These are phyloP conservation scores for Talaromyces trachyspermus DNA, from an alignment of 495 filamentous ascomycete genomes.

Conservation along the genomic window DNA sequence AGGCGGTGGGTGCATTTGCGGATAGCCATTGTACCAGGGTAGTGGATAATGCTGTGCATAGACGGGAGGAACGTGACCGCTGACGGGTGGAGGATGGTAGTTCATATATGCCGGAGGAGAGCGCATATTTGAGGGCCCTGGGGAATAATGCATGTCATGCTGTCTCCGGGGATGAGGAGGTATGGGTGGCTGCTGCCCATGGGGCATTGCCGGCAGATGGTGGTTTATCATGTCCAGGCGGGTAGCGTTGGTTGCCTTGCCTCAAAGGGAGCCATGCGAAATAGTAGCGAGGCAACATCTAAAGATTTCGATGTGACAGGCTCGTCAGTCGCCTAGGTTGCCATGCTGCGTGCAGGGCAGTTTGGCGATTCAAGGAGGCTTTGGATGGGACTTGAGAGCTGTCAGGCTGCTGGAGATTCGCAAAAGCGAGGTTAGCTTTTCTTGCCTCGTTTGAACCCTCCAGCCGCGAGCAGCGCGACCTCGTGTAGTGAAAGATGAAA, in stretches of 20 bases:
- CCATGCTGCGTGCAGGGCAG: slow-evolving; percentile 5
- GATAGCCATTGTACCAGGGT: slow-evolving; percentile 41
- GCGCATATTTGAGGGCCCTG: slow-evolving; percentile 39
- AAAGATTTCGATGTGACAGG: neutral
- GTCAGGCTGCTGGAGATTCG: neutral
- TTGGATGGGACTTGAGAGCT: neutral
- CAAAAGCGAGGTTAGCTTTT: slow-evolving; percentile 7
- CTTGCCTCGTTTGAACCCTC: neutral
- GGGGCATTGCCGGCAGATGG: slow-evolving; percentile 45
- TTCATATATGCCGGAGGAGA: slow-evolving; percentile 38
- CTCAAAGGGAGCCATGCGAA: slow-evolving; percentile 41
- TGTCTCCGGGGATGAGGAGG: slow-evolving; percentile 37
- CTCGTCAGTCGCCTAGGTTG: slow-evolving; percentile 3
- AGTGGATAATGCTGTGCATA: slow-evolving; percentile 39
- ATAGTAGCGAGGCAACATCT: slow-evolving; percentile 16
- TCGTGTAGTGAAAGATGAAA: neutral
- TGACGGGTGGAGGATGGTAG: slow-evolving; percentile 36
- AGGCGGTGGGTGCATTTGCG: slow-evolving; percentile 33
- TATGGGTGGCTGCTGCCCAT: slow-evolving; percentile 50
- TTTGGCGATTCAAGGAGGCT: neutral
- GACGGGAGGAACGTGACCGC: slow-evolving; percentile 34
- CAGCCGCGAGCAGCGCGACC: neutral
- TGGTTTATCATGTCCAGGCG: slow-evolving; percentile 48
- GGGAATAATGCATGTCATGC: slow-evolving; percentile 41
- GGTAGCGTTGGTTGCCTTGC: slow-evolving; percentile 30